Evolutionary conservation across 75 land plant species (phyloP).

Genomic region (Chamaecyparis obtusa): DNA sequence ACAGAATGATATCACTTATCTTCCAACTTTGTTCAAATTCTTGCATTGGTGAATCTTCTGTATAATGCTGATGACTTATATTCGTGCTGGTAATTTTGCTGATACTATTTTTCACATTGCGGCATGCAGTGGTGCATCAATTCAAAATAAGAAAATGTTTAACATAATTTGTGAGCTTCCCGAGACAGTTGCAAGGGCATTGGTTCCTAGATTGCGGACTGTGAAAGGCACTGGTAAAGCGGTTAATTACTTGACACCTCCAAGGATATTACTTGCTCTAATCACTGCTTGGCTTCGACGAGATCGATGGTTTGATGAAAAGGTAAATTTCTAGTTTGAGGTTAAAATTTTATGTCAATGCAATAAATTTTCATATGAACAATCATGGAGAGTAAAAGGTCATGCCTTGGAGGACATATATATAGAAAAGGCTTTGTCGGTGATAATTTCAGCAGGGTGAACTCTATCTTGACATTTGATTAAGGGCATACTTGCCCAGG

Average conservation of each 20-base stretch:
- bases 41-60: not conserved
- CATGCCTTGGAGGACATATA: not conserved
- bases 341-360: not conserved
- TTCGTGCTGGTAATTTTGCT: not conserved
- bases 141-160: constrained; percentile 92
- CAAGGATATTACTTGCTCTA: constrained; percentile 87
- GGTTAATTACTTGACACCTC: constrained; percentile 91
- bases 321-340: constrained; percentile 46
- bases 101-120: not conserved
- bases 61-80: not conserved
- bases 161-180: constrained; percentile 99
- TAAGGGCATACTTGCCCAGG: not conserved
- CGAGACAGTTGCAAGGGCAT: constrained; percentile 91
- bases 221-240: constrained; percentile 98
- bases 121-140: constrained; percentile 78
- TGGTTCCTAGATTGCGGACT: constrained; percentile 87
- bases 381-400: not conserved
- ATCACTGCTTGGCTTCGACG: constrained; percentile 91
- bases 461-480: not conserved
- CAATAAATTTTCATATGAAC: constrained; percentile 7
- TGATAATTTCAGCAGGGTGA: not conserved
- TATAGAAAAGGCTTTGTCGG: not conserved
- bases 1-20: not conserved
- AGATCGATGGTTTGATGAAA: constrained; percentile 98
- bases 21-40: not conserved